Evolutionary conservation across 2,329 filamentous ascomycete genomes (phyloP), one percentile per base, ranked within the genome.

Genomic region (Diaporthe amygdali): DNA sequence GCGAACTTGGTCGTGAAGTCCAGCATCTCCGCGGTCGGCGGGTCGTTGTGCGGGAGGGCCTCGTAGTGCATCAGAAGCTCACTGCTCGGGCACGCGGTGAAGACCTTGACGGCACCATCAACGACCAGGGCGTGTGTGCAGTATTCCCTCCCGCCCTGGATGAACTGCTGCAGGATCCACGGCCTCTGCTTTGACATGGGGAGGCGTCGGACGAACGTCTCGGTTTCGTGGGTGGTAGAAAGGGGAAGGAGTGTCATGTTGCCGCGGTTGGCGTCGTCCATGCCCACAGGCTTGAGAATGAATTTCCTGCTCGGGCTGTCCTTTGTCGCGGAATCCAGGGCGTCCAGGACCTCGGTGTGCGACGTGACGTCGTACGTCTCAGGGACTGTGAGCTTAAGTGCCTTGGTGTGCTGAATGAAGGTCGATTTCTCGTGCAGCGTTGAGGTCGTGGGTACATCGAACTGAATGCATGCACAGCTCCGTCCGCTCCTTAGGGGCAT

Each of bases 81-180:
- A 0, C 85, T 83, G 0, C 89, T 91, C 2, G 88, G 88, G 76
- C 92, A 94, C 0, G 92, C 89, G 8, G 90, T 87, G 74, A 95
- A 94, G 0, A 88, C 88, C 63, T 87, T 87, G 20, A 95, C 87
- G 41, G 86, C 80, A 1, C 92, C 92, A 0, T 84, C 81, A n/a
- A 94, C 84, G 5, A 95, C 82, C 3, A 95, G 83, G 0, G 92
- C 82, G 75, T 95, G 92, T 0, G 93, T 94, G 79, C 91, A 93
- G 77, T 91, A 94, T 78, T 94, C 92, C 0, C 85, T 83, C 0
- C 89, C 87, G 0, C 86, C 84, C 0, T 76, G 71, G 73, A 93
- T 88, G 78, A 87, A 93, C 77, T 94, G 89, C 77, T 95, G 92
- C 30, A 94, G 78, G 71, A 94, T 85, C 86, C 90, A 94, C 0